phyloP scores from a whole-genome alignment of 2,329 filamentous ascomycete species.

The Colletotrichum sp. region DNA sequence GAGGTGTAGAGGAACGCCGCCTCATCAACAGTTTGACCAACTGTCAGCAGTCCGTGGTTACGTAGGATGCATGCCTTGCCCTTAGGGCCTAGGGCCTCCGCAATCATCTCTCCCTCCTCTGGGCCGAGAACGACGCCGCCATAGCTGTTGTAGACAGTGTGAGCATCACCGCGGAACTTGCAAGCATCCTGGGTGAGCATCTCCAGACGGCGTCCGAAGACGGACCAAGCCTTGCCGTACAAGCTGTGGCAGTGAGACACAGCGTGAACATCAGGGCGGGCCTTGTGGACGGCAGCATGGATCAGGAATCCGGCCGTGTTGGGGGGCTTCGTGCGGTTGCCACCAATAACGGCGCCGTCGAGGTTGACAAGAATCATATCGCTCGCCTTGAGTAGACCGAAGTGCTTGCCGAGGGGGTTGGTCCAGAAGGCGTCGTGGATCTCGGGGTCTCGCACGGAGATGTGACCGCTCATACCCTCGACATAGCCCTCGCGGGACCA shows the following conservation, averaged over 20 bases:
- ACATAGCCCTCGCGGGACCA: conserved; percentile 69
- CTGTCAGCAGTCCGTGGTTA: conserved; percentile 74
- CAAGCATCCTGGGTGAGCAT: conserved; percentile 71
- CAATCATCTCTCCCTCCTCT: conserved; percentile 68
- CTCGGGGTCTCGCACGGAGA: conserved; percentile 68
- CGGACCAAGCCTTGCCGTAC: conserved; percentile 69
- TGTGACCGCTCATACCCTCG: conserved; percentile 73
- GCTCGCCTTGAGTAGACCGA: conserved; percentile 66
- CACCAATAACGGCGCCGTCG: conserved; percentile 65
- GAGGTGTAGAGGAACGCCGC: conserved; percentile 72
- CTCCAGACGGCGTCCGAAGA: conserved; percentile 66
- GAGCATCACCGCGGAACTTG: conserved; percentile 64
- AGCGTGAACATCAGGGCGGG: conserved; percentile 66
- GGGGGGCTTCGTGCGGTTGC: conserved; percentile 61
- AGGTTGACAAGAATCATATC: conserved; percentile 72
- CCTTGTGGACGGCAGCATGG: conserved; percentile 69
- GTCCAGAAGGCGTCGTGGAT: conserved; percentile 68
- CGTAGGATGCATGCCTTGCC: conserved; percentile 67
- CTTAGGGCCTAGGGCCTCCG: conserved; percentile 59
- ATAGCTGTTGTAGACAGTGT: conserved; percentile 66
- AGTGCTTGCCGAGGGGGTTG: conserved; percentile 69
- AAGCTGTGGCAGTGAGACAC: conserved; percentile 71
- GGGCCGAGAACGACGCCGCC: conserved; percentile 57
- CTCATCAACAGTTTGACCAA: conserved; percentile 74
- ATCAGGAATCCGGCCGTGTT: conserved; percentile 75